Base-by-base conservation (phyloP, 306 rosid species). In the Pachyrhizus erosus region DNA sequence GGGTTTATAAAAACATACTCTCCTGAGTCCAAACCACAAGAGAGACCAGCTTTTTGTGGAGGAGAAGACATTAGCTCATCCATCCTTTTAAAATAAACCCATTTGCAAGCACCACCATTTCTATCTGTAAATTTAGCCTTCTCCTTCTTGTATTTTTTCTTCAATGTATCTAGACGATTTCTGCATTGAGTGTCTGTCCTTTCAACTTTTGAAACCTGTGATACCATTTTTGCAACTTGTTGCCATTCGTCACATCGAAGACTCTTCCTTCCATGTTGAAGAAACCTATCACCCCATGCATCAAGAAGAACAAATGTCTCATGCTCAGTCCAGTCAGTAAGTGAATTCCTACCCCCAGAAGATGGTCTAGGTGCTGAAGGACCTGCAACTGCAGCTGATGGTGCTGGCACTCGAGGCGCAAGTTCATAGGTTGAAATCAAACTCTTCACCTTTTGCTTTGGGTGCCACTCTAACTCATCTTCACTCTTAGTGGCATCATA, bases 191-290 rank as follows among this genome's bases (percentile, higher is more conserved):
- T 89, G 74, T 87, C 97, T 5, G 95, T 91, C 86, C 90, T 92
- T 51, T 91, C 94, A 43, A 89, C 57, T 76, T 90, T 91, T 27
- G 97, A 94, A 67, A 90, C 91, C 84, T 90, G 90, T 2, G 93
- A 89, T 13, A 94, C 98, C 87, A 87, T 90, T 66, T 91, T 97
- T 3, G 97, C 93, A 73, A 94, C 97, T 86, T 93, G 91, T 80
- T 90, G 92, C 98, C 98, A 94, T 77, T 94, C 98, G 84, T 94
- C 97, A 23, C 90, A 87, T 78, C 97, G 89, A 68, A 94, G 97
- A 68, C 97, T 94, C 90, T 93, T 94, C 88, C 94, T 94, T 51
- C 92, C 95, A 49, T 84, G 92, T 66, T 85, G 97, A 73, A 94
- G 90, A 89, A 94, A 92, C 80, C 88, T 88, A 45, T 91, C 89